Evolutionary conservation across 2,329 filamentous ascomycete genomes (phyloP).

Genomic region (Fusarium sterilihyphosum): DNA sequence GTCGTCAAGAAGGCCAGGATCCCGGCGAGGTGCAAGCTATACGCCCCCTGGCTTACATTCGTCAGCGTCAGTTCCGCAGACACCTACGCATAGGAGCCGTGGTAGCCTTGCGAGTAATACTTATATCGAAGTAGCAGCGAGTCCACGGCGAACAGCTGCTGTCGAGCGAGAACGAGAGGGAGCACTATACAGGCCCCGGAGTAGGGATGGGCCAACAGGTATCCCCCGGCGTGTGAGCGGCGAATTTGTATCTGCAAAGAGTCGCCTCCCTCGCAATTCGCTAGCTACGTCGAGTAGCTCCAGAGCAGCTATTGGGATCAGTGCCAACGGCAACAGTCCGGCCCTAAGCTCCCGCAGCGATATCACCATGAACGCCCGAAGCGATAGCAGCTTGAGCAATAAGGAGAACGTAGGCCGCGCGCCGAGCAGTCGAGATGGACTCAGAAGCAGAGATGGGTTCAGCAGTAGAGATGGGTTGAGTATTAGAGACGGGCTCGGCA

Average conservation of each 20-base stretch:
- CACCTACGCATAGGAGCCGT: conserved; percentile 58
- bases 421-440: conserved; percentile 39
- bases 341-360: conserved; percentile 33
- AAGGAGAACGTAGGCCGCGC: conserved; percentile 50
- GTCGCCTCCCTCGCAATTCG: conserved; percentile 53
- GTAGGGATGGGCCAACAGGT: conserved; percentile 54
- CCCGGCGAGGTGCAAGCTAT: conserved; percentile 62
- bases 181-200: conserved; percentile 54
- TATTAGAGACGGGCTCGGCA: conserved; percentile 26
- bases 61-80: conserved; percentile 60
- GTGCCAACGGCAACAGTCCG: conserved; percentile 31
- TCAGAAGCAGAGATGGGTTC: conserved; percentile 31
- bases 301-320: conserved; percentile 19
- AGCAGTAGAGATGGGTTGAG: conserved; percentile 33
- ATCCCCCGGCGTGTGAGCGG: conserved; percentile 57
- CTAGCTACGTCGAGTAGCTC: conserved; percentile 43
- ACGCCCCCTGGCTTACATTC: conserved; percentile 64
- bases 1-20: conserved; percentile 52
- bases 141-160: conserved; percentile 53
- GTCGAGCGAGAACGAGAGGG: conserved; percentile 58
- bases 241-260: conserved; percentile 51
- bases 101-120: conserved; percentile 52
- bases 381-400: conserved; percentile 53
- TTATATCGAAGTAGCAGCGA: conserved; percentile 64
- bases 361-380: conserved; percentile 49